Percentiles rank a stretch among this genome's conserved stretches.
These are phyloP conservation scores for Pythium biforme DNA, from an alignment of 352 stramenopile species.

Conservation along the genomic window DNA sequence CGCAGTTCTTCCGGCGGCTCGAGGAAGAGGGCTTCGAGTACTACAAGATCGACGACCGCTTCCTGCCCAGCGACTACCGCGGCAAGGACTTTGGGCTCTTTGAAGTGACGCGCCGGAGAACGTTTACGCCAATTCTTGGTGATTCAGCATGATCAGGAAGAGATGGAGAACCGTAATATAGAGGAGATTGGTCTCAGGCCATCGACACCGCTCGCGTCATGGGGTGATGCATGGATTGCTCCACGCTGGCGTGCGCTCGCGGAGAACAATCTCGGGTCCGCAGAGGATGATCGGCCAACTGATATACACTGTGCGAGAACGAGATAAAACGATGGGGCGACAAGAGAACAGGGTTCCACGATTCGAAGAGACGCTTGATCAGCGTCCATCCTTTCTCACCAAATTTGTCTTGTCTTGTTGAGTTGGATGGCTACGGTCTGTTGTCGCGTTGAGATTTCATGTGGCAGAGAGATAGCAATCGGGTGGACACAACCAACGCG, in stretches of 20 bases:
- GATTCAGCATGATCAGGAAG: background rate
- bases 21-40: slow-evolving; percentile 73
- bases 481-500: background rate
- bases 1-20: slow-evolving; percentile 68
- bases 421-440: slow-evolving; percentile 17
- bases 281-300: background rate
- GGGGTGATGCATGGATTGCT: background rate
- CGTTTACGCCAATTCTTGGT: slow-evolving; percentile 11
- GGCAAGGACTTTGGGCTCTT: slow-evolving; percentile 84
- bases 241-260: background rate
- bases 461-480: slow-evolving; percentile 6
- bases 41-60: slow-evolving; percentile 75
- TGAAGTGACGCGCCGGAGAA: slow-evolving; percentile 45
- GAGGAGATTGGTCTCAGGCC: background rate
- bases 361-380: background rate
- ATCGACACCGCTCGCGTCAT: background rate
- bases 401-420: background rate
- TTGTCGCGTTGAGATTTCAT: slow-evolving; percentile 8
- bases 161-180: background rate
- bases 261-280: background rate
- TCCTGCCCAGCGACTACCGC: slow-evolving; percentile 51
- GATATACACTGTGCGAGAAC: background rate
- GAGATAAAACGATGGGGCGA: background rate
- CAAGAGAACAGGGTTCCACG: background rate
- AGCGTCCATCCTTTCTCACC: background rate